These are phyloP conservation scores for Aureobasidium lini DNA, from an alignment of 2,329 filamentous ascomycete genomes.

Conservation along the genomic window DNA sequence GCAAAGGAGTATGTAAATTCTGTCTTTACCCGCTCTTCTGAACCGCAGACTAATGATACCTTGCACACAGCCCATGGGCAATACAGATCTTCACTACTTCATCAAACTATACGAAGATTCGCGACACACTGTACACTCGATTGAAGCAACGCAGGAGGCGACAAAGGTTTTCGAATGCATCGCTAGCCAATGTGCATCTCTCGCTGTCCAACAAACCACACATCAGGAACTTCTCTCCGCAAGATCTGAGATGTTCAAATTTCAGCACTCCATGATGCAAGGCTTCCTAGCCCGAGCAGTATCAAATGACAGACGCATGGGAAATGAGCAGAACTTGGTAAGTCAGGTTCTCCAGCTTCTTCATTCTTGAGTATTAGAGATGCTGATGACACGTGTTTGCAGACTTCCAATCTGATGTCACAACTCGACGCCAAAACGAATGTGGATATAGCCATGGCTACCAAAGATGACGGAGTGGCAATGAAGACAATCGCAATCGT, in stretches of 20 bases:
- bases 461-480: constrained; percentile 30
- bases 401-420: constrained; percentile 32
- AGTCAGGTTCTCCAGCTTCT: background rate
- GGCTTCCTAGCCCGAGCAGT: background rate
- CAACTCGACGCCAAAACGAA: constrained; percentile 28
- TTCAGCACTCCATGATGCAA: constrained; percentile 1
- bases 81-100: background rate
- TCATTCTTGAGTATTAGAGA: background rate
- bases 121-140: background rate
- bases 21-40: background rate
- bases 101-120: background rate
- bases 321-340: constrained; percentile 4
- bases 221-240: background rate
- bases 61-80: background rate
- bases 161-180: background rate
- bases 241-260: background rate
- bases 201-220: background rate
- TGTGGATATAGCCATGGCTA: constrained; percentile 15
- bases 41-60: background rate
- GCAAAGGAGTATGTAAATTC: background rate
- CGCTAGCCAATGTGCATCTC: background rate
- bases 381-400: background rate
- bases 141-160: constrained; percentile 5
- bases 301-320: constrained; percentile 1
- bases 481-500: constrained; percentile 35